These are phyloP conservation scores for Ophiostoma tasmaniense DNA, from an alignment of 2,329 filamentous ascomycete species.

Conservation along the genomic window DNA sequence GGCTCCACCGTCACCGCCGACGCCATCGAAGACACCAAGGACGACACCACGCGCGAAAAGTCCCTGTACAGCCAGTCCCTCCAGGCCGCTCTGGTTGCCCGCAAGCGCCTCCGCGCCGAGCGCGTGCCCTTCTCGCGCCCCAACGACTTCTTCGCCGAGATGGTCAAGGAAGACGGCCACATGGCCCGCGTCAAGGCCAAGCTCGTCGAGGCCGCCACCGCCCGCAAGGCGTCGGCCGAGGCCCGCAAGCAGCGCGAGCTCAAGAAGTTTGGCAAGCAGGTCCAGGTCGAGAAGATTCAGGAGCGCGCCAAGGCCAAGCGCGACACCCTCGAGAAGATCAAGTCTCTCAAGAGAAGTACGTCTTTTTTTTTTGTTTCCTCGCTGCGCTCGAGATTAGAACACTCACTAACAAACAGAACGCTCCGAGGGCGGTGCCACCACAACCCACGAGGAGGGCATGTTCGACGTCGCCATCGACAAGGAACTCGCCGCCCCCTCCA, in stretches of 20 bases:
- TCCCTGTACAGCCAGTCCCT: conserved; percentile 89
- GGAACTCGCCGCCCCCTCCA: conserved; percentile 39
- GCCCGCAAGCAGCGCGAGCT: conserved; percentile 86
- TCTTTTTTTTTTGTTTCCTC: conserved; percentile 34
- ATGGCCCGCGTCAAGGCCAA: conserved; percentile 96
- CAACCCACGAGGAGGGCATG: conserved; percentile 70
- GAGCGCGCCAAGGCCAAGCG: conserved; percentile 88
- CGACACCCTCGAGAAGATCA: conserved; percentile 92
- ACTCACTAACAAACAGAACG: conserved; percentile 61
- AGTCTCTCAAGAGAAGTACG: conserved; percentile 93
- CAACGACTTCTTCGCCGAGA: conserved; percentile 95
- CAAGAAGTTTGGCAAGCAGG: conserved; percentile 99
- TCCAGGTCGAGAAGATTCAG: conserved; percentile 91
- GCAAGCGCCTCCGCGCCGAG: conserved; percentile 69
- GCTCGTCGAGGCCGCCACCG: conserved; percentile 81
- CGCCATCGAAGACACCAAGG: conserved; percentile 72
- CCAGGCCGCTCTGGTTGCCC: conserved; percentile 65
- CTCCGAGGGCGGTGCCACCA: conserved; percentile 57
- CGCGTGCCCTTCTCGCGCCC: conserved; percentile 80
- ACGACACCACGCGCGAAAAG: conserved; percentile 86
- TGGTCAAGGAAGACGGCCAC: conserved; percentile 97
- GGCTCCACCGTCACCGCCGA: conserved; percentile 51
- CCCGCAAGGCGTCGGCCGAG: conserved; percentile 86
- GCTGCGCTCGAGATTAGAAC: neutral
- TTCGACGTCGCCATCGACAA: conserved; percentile 84